phyloP scores from a whole-genome alignment of 768 basidiomycete genomes.

The Lentinus tigrinus region DNA sequence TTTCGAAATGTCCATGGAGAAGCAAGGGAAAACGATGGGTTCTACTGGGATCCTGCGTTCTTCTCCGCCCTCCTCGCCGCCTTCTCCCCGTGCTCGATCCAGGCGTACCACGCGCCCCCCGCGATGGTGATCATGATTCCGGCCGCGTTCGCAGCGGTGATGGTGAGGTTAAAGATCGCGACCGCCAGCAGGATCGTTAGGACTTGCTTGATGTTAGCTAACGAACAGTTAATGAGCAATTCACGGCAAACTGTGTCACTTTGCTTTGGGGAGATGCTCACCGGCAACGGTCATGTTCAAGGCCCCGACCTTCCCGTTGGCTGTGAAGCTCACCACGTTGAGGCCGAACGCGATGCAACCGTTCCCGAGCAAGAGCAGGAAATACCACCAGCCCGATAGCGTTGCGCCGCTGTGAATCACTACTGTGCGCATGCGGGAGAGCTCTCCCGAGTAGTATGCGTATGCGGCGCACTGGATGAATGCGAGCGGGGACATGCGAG shows the following conservation, averaged over 20 bases:
- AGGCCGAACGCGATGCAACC: constrained; percentile 88
- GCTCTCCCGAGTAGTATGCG: constrained; percentile 79
- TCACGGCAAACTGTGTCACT: background rate
- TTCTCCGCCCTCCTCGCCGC: background rate
- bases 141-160: constrained; percentile 74
- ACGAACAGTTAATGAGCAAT: background rate
- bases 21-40: background rate
- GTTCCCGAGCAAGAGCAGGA: constrained; percentile 64
- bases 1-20: too few relatives aligned
- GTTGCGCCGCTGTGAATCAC: background rate
- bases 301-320: constrained; percentile 91
- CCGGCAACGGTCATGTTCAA: constrained; percentile 90
- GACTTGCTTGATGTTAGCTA: constrained; percentile 92
- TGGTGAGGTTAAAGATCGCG: constrained; percentile 75
- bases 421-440: constrained; percentile 46
- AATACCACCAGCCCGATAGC: constrained; percentile 30
- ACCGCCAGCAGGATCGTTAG: constrained; percentile 86
- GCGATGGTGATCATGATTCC: constrained; percentile 83
- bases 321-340: constrained; percentile 92
- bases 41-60: background rate
- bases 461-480: constrained; percentile 83
- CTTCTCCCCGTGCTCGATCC: constrained; percentile 48
- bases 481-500: constrained; percentile 89
- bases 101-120: constrained; percentile 83
- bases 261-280: constrained; percentile 35